Percentiles rank a stretch among this genome's conserved stretches.
These are phyloP conservation scores for Thymus mandschuricus DNA, from an alignment of 257 asterid genomes.

Conservation along the genomic window DNA sequence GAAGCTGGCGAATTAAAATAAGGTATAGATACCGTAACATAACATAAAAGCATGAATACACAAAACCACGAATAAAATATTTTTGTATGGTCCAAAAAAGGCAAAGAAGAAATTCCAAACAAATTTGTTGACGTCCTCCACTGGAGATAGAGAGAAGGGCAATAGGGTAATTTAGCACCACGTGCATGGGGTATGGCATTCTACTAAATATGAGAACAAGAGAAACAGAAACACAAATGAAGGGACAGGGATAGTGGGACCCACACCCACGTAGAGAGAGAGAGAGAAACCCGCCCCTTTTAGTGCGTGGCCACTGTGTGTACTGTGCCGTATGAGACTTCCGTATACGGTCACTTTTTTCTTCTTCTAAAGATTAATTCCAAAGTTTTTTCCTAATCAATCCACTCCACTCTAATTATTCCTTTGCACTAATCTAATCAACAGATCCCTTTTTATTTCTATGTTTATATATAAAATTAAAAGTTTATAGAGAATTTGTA, in stretches of 20 bases:
- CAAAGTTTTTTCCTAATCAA: too few relatives aligned
- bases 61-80: too few relatives aligned
- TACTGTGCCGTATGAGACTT: constrained; percentile 70
- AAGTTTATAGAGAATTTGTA: too few relatives aligned
- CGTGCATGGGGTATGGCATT: constrained; percentile 52
- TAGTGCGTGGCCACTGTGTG: constrained; percentile 28
- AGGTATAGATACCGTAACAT: too few relatives aligned
- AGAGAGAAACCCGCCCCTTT: neutral
- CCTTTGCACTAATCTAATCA: too few relatives aligned
- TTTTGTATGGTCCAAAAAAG: neutral
- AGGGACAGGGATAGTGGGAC: constrained; percentile 30
- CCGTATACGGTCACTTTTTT: constrained; percentile 69
- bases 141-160: constrained; percentile 15
- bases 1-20: too few relatives aligned
- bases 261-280: constrained; percentile 16
- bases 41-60: too few relatives aligned
- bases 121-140: too few relatives aligned
- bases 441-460: too few relatives aligned
- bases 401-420: too few relatives aligned
- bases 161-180: constrained; percentile 27
- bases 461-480: too few relatives aligned
- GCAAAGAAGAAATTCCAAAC: neutral
- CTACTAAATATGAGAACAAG: constrained; percentile 22
- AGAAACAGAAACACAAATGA: constrained; percentile 26
- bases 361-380: neutral